A percentile compares a stretch with the other conserved stretches of the same genome.
phyloP scores from a whole-genome alignment of 169 alveolate genomes.

The Sarcocystis neurona region DNA sequence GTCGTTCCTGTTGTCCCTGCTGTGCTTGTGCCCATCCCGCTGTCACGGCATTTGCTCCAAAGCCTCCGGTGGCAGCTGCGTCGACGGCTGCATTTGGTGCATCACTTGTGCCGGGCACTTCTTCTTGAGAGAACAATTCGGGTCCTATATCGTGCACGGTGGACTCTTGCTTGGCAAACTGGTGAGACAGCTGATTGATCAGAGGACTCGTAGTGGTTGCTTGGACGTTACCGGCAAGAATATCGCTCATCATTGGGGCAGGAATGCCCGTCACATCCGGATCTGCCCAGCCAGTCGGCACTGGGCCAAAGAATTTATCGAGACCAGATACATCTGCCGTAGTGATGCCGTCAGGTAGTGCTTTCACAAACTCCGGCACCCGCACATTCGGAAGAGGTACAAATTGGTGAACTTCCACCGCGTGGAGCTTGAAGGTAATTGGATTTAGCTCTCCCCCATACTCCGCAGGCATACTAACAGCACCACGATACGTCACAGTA shows the following conservation, averaged over 20 bases:
- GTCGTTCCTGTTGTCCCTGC: no score
- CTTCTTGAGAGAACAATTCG: no score
- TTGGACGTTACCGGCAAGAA: conserved; percentile 77
- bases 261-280: conserved; percentile 84
- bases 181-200: conserved; percentile 60
- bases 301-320: conserved; percentile 76
- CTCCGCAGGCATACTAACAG: conserved; percentile 73
- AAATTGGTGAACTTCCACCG: conserved; percentile 86
- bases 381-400: conserved; percentile 80
- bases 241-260: conserved; percentile 86
- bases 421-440: conserved; percentile 83
- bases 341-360: conserved; percentile 69
- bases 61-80: no score
- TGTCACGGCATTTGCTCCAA: no score
- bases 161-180: conserved; percentile 53
- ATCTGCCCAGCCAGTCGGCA: conserved; percentile 81
- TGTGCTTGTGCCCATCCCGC: no score
- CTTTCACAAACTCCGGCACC: conserved; percentile 78
- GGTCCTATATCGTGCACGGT: no score
- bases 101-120: no score
- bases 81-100: no score
- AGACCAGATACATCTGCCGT: conserved; percentile 71
- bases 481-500: conserved; percentile 74
- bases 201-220: conserved; percentile 62
- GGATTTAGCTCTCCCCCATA: conserved; percentile 77